Percentiles rank a stretch among this genome's conserved stretches.
Conservation (phyloP, 2,329 filamentous ascomycete genomes). For the Lecanicillium sp. region DNA sequence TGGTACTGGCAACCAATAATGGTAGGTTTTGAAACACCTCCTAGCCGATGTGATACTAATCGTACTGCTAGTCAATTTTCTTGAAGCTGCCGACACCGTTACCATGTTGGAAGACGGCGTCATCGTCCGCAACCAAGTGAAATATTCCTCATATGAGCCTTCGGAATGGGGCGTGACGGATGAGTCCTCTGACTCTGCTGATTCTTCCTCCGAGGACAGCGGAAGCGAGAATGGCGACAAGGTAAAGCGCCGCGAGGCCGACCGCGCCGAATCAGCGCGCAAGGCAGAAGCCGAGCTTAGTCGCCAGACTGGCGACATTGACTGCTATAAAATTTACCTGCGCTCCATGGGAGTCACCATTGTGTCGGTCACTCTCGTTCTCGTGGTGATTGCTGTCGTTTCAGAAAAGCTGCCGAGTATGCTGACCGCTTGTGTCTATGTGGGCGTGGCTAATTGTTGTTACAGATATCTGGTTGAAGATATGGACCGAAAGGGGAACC, state of each 20-base stretch:
- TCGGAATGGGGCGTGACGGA: conserved; percentile 12
- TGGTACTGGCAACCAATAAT: conserved; percentile 34
- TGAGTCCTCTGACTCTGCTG: background rate
- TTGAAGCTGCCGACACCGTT: conserved; percentile 16
- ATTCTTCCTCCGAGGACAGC: background rate
- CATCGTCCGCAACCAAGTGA: conserved; percentile 17
- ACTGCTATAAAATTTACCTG: conserved; percentile 21
- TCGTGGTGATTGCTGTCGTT: conserved; percentile 9
- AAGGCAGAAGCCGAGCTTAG: conserved; percentile 15
- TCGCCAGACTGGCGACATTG: conserved; percentile 19
- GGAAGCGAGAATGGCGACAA: background rate
- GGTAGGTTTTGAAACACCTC: conserved; percentile 18
- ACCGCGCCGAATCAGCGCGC: conserved; percentile 1
- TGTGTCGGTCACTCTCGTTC: conserved; percentile 11
- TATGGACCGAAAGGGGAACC: conserved; percentile 18
- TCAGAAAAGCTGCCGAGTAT: conserved; percentile 18
- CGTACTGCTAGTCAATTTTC: conserved; percentile 16
- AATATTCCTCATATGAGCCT: conserved; percentile 12
- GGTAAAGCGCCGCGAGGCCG: background rate
- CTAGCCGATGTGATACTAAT: too few species aligned
- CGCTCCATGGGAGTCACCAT: conserved; percentile 16
- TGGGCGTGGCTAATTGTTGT: background rate
- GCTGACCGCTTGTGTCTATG: background rate
- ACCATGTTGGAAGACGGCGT: conserved; percentile 16
- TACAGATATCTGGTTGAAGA: conserved; percentile 18